A percentile compares a stretch with the other conserved stretches of the same genome.
phyloP scores from a whole-genome alignment of 306 rosid species.

The Comarum palustre region DNA sequence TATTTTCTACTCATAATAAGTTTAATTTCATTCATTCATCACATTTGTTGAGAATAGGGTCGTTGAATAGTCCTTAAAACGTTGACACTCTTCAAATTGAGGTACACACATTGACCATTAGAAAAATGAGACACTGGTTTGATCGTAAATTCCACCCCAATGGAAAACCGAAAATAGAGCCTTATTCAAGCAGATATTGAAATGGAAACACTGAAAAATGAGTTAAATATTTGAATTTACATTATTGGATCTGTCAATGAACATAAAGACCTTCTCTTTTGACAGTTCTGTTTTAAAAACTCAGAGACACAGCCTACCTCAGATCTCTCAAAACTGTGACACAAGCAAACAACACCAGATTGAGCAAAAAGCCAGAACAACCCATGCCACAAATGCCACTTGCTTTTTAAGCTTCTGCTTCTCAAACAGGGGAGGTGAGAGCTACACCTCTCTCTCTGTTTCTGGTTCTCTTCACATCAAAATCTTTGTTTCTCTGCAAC shows the following conservation, averaged over 20 bases:
- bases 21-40: no score
- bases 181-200: background rate
- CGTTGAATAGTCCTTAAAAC: background rate
- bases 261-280: slow-evolving; percentile 3
- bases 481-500: slow-evolving; percentile 12
- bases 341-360: slow-evolving; percentile 25
- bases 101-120: background rate
- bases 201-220: background rate
- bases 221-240: background rate
- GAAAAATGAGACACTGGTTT: background rate
- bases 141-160: background rate
- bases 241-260: slow-evolving; percentile 40
- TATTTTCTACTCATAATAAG: no score
- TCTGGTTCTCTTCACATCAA: background rate
- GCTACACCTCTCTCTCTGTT: background rate
- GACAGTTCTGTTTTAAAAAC: slow-evolving; percentile 11
- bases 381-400: slow-evolving; percentile 25
- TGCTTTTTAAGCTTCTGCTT: background rate
- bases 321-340: slow-evolving; percentile 35
- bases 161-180: background rate
- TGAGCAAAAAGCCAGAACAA: slow-evolving; percentile 17
- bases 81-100: background rate
- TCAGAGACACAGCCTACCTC: slow-evolving; percentile 7
- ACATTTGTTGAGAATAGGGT: no score
- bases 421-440: slow-evolving; percentile 23